Base-by-base conservation (phyloP, 176 grass and related monocot species). In the Oryza meridionalis region DNA sequence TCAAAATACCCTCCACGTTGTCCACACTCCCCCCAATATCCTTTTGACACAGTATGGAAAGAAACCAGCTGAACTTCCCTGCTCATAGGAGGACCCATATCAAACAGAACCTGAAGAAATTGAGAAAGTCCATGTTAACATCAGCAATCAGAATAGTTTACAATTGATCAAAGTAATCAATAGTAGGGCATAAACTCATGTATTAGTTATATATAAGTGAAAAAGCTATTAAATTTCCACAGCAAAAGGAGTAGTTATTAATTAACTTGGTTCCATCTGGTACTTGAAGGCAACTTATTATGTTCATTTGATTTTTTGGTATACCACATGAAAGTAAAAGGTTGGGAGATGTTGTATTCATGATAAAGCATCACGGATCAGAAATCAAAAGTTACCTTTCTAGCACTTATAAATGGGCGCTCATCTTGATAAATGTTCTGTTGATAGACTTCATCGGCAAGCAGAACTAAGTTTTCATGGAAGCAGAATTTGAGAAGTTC, bases 371-470 rank as follows among this genome's bases (percentile, higher is more conserved):
- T 43, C 13, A 76, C 50, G 2, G 10, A 5, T 45, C 37, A 63
- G 70, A 64, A 12, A 44, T 61, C 22, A 66, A 72, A 12, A 62
- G 19, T 86, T 86, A 99, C 97, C 94, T 94, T 99, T 88, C 88
- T 87, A 72, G 97, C 78, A 78, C 97, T 99, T 84, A 96, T 90
- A 85, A 99, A 99, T 21, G 97, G 97, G 16, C 88, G 87, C 22
- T 96, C 93, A 84, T 99, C 91, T 76, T 99, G 97, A 87, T 94
- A 99, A 69, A 99, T 68, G 51, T 99, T 99, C 83, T 99, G 93
- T 66, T 99, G 97, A 88, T 99, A 99, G 87, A 99, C 97, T 92
- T 99, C 97, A 88, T 99, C 97, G 35, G 97, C 97, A 85, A 99
- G 89, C 51, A 99, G 84, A 76, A 82, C 93, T 77, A 99, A 89